These are phyloP conservation scores for Leptomonas seymouri DNA, from an alignment of 208 protist genomes.

Conservation along the genomic window DNA sequence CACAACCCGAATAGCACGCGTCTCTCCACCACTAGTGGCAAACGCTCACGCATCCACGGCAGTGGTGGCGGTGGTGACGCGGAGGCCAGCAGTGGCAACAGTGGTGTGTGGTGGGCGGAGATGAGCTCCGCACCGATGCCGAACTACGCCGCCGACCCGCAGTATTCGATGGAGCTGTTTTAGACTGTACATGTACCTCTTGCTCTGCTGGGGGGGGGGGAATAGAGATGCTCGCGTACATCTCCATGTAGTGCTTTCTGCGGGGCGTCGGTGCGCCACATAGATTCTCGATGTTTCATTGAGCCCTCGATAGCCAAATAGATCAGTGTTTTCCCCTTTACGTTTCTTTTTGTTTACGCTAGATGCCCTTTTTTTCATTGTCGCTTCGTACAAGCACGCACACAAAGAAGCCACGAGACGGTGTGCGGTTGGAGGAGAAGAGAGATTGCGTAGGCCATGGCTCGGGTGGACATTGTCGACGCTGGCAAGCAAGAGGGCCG, in stretches of 20 bases:
- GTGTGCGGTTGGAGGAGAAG: too few species aligned
- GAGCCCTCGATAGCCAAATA: too few species aligned
- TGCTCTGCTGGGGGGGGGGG: neutral
- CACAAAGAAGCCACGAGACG: too few species aligned
- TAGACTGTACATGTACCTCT: conserved; percentile 30
- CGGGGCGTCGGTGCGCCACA: neutral
- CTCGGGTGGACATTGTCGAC: too few species aligned
- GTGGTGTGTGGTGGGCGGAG: conserved; percentile 83
- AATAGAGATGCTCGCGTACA: neutral
- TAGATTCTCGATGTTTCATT: neutral
- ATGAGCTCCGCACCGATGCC: conserved; percentile 84
- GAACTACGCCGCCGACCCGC: conserved; percentile 77
- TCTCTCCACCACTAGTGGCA: conserved; percentile 41
- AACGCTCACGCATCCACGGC: conserved; percentile 43
- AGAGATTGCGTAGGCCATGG: too few species aligned
- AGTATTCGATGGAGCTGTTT: conserved; percentile 93
- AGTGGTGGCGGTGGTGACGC: conserved; percentile 41
- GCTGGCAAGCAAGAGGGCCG: too few species aligned
- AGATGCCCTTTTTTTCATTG: neutral
- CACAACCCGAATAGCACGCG: conserved; percentile 68
- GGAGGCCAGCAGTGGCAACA: conserved; percentile 29
- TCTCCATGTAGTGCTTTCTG: neutral
- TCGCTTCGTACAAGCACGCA: too few species aligned
- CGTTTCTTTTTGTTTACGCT: neutral
- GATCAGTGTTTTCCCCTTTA: conserved; percentile 2